Base-by-base conservation (phyloP, 225 moss, liverwort and hornwort species). In the Anthoceros angustus region DNA sequence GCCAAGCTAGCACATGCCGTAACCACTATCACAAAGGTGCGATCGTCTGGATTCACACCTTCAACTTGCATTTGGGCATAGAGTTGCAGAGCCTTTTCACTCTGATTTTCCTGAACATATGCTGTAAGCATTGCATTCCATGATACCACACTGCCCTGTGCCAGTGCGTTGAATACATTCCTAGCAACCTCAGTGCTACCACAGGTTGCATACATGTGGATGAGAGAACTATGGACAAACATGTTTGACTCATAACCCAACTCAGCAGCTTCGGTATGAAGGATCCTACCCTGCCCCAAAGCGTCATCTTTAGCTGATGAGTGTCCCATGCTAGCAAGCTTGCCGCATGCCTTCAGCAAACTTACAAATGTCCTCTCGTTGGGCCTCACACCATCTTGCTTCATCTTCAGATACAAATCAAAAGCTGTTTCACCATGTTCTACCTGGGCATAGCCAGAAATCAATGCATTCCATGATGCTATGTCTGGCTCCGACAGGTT, bases 261-360 rank as follows among this genome's bases (percentile, higher is more conserved):
- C n/a, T 1, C n/a, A 18, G 23, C 55, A 20, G 55, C 55, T 55
- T 55, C 55, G 14, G 55, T 23, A 55, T 55, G 55, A 55, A 55
- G 10, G 8, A 20, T 23, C 23, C 23, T 55, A 4, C 55, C 55
- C 55, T 55, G 55, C 8, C 23, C 0, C 55, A 55, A 55, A 1
- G 55, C 55, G 23, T 18, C 8, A 18, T 7, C 55, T 55, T 55
- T 55, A 20, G 23, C 55, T 55, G 55, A 55, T 55, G 14, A 20
- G 55, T 55, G 18, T 12, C n/a, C n/a, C 18, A 18, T 55, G 18
- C 55, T 20, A 55, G 55, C 55, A 9, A 55, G n/a, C 55, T 55
- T 55, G 12, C 55, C 55, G 23, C 55, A 55, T 55, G 55, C 55
- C 23, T 55, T 55, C 6, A 55, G 55, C 55, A 55, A 55, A 55